phyloP scores from a whole-genome alignment of 805 yeast genomes.

The Candida piceae region DNA sequence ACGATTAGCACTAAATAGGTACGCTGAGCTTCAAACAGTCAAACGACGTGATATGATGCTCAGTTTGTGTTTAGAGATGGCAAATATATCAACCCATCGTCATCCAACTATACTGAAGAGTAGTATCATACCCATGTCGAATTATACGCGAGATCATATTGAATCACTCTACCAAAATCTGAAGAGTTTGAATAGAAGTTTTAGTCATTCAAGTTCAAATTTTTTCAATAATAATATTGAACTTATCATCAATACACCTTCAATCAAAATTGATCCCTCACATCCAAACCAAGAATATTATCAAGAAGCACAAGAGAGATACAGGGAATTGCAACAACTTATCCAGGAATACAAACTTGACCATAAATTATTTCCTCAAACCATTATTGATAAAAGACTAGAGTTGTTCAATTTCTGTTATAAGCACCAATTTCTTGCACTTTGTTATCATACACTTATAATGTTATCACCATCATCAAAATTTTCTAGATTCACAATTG shows the following conservation, averaged over 20 bases:
- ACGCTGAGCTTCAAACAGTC: constrained; percentile 19
- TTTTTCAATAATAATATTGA: constrained; percentile 25
- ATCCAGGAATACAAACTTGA: background rate
- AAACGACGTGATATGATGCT: constrained; percentile 25
- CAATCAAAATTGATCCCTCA: too few species aligned
- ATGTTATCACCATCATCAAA: constrained; percentile 2
- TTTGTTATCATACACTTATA: constrained; percentile 10
- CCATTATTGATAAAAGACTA: constrained; percentile 9
- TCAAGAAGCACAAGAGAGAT: constrained; percentile 5
- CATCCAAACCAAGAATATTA: too few species aligned
- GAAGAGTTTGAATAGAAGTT: constrained; percentile 14
- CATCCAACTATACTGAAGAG: background rate
- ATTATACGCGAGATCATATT: background rate
- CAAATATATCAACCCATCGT: background rate
- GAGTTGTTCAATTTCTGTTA: constrained; percentile 20
- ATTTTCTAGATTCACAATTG: constrained; percentile 13
- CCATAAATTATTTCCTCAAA: background rate
- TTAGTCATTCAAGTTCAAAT: constrained; percentile 17
- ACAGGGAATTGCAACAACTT: background rate
- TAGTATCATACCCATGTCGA: constrained; percentile 12
- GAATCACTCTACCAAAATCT: constrained; percentile 6
- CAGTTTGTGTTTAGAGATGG: constrained; percentile 22
- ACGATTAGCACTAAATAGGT: constrained; percentile 22
- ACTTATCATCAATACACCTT: too few species aligned
- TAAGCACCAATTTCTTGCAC: constrained; percentile 11